Percentiles rank a stretch among this genome's conserved stretches.
Evolutionary conservation across 306 rosid genomes (phyloP).

Genomic region (Neltuma alba): DNA sequence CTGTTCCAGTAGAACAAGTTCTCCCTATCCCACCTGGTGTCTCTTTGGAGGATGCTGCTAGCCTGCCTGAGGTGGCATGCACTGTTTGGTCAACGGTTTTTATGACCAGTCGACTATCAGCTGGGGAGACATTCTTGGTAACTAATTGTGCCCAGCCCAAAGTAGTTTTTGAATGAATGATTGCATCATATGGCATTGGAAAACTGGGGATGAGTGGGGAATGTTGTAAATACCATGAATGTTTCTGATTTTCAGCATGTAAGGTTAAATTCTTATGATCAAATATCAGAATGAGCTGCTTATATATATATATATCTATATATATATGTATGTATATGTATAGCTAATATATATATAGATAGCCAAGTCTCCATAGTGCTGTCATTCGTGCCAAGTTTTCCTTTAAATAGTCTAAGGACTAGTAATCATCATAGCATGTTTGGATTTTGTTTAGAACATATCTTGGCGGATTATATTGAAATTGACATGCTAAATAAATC

Average conservation of each 20-base stretch:
- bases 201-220: not conserved
- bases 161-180: not conserved
- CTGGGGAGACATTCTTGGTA: conserved; percentile 64
- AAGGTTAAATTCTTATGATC: not conserved
- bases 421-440: not conserved
- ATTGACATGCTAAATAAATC: conserved; percentile 25
- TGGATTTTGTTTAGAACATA: not conserved
- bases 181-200: not conserved
- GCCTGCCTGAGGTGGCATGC: conserved; percentile 70
- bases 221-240: not conserved
- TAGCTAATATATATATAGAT: no score
- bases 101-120: conserved; percentile 57
- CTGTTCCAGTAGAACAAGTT: conserved; percentile 57
- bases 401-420: not conserved
- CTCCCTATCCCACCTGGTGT: conserved; percentile 63
- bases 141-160: not conserved
- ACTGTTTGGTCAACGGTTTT: conserved; percentile 77
- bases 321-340: no score
- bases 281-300: not conserved
- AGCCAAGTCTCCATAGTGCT: not conserved
- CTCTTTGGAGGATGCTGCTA: conserved; percentile 63
- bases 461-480: not conserved
- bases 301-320: no score
- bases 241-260: conserved; percentile 3
- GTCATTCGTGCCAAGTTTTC: not conserved